phyloP scores from a whole-genome alignment of 73 alveolate species.

The Paramecium caudatum region DNA sequence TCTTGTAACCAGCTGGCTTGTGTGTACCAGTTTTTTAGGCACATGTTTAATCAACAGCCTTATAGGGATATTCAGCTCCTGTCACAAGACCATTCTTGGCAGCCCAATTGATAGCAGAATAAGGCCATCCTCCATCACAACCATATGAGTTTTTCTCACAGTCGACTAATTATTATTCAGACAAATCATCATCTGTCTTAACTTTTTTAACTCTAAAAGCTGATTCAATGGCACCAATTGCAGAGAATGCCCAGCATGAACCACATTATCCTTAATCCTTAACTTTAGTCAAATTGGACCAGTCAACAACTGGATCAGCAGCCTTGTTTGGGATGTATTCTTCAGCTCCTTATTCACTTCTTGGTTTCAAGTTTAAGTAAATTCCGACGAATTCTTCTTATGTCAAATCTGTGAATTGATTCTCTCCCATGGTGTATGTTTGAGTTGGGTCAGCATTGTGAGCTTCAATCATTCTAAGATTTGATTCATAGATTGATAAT shows the following conservation, averaged over 20 bases:
- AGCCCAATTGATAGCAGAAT: slow-evolving; percentile 64
- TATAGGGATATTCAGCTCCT: slow-evolving; percentile 78
- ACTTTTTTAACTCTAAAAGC: slow-evolving; percentile 11
- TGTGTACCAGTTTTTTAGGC: not conserved
- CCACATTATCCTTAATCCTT: slow-evolving; percentile 91
- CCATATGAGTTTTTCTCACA: slow-evolving; percentile 72
- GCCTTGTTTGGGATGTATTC: not conserved
- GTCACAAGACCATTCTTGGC: slow-evolving; percentile 50
- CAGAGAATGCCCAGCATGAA: slow-evolving; percentile 93
- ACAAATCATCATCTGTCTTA: not conserved
- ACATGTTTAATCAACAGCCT: slow-evolving; percentile 60
- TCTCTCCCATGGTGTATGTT: slow-evolving; percentile 73
- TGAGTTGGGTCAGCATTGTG: slow-evolving; percentile 73
- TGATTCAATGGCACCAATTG: slow-evolving; percentile 82
- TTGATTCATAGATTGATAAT: slow-evolving; percentile 40
- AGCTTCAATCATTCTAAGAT: slow-evolving; percentile 55
- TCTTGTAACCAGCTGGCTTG: not conserved
- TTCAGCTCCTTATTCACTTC: not conserved
- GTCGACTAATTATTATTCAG: slow-evolving; percentile 82
- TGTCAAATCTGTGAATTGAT: slow-evolving; percentile 83
- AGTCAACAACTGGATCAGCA: slow-evolving; percentile 65
- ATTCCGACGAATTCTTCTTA: slow-evolving; percentile 74
- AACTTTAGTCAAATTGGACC: slow-evolving; percentile 80
- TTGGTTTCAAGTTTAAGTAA: not conserved
- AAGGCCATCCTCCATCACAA: slow-evolving; percentile 81